phyloP scores from a whole-genome alignment of 768 basidiomycete genomes.

The Albatrellus ellisii region DNA sequence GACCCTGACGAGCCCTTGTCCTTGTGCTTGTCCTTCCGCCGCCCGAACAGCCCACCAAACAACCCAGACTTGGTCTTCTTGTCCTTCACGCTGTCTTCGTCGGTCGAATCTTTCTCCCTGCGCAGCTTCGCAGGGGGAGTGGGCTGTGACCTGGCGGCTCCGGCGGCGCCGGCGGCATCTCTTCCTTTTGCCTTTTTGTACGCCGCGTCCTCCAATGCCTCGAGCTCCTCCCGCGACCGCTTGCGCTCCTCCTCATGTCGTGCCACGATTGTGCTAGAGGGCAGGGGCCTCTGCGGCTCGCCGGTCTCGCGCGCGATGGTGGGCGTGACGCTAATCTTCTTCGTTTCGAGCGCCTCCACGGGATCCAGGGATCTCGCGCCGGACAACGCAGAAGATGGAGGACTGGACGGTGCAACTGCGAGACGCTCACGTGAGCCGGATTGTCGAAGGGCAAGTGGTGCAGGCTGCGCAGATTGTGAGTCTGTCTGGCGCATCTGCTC shows the following conservation, averaged over 20 bases:
- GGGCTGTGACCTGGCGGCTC: neutral
- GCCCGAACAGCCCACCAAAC: conserved; percentile 62
- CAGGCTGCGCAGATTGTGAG: conserved; percentile 20
- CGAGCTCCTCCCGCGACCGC: conserved; percentile 36
- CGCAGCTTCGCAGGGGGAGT: conserved; percentile 24
- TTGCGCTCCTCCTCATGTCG: conserved; percentile 42
- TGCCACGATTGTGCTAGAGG: conserved; percentile 28
- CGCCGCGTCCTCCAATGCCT: conserved; percentile 29
- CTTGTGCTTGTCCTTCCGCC: conserved; percentile 66
- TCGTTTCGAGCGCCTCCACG: conserved; percentile 57
- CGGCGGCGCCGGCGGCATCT: no score
- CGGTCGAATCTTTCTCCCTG: conserved; percentile 28
- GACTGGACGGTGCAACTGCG: conserved; percentile 17
- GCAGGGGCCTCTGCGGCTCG: conserved; percentile 13
- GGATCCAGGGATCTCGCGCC: conserved; percentile 40
- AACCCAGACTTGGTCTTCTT: conserved; percentile 67
- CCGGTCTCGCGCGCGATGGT: conserved; percentile 49
- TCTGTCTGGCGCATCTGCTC: conserved; percentile 21
- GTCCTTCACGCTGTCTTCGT: conserved; percentile 30
- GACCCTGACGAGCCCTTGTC: conserved; percentile 32
- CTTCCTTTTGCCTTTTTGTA: conserved; percentile 33
- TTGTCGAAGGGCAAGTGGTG: conserved; percentile 25
- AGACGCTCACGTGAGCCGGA: conserved; percentile 39
- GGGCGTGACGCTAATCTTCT: conserved; percentile 68
- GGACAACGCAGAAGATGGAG: conserved; percentile 19